Percentiles rank a stretch among this genome's conserved stretches.
phyloP scores from a whole-genome alignment of 768 basidiomycete genomes.

The Boletellus sp. region DNA sequence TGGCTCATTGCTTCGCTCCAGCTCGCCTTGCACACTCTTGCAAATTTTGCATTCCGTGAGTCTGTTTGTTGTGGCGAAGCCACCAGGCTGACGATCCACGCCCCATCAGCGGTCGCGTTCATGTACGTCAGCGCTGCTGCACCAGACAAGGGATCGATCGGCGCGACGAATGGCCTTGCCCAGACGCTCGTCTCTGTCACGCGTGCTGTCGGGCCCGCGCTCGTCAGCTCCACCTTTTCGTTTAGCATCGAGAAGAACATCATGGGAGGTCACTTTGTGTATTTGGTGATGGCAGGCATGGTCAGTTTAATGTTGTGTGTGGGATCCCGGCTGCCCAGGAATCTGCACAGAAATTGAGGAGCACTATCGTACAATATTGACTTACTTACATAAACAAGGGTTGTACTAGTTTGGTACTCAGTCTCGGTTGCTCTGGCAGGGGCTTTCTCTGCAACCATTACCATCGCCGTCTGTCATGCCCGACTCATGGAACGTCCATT shows the following conservation, averaged over 20 bases:
- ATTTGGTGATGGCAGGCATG: constrained; percentile 35
- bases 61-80: neutral
- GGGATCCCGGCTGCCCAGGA: constrained; percentile 33
- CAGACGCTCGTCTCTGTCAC: constrained; percentile 27
- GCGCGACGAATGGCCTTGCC: constrained; percentile 64
- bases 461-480: constrained; percentile 42
- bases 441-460: constrained; percentile 19
- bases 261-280: constrained; percentile 56
- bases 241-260: constrained; percentile 33
- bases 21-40: constrained; percentile 40
- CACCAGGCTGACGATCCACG: neutral
- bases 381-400: too few species aligned
- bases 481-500: too few species aligned
- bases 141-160: constrained; percentile 65
- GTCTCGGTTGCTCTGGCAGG: constrained; percentile 5
- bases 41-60: constrained; percentile 56
- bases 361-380: too few species aligned
- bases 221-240: constrained; percentile 27
- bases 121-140: constrained; percentile 64
- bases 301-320: constrained; percentile 28
- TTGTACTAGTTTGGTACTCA: constrained; percentile 33
- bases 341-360: constrained; percentile 8
- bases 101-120: constrained; percentile 54
- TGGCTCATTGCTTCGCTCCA: constrained; percentile 53
- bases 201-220: constrained; percentile 28